These are phyloP conservation scores for Dipodascopsis uninucleata DNA, from an alignment of 805 yeast genomes.

Conservation along the genomic window DNA sequence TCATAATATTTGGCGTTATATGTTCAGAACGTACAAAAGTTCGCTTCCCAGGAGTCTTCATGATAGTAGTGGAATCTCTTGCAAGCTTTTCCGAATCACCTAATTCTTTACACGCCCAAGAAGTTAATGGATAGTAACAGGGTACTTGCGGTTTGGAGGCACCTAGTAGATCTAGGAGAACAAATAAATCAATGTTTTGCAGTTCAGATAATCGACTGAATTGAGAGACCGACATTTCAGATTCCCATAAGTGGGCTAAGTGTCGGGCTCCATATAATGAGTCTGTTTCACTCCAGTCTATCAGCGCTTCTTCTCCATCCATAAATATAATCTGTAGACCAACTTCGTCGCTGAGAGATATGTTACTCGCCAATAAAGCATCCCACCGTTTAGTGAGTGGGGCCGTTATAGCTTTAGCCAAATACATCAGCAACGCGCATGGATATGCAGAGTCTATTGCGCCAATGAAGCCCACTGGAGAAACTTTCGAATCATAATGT, in stretches of 20 bases:
- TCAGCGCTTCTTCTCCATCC: slow-evolving; percentile 62
- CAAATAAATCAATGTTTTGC: slow-evolving; percentile 43
- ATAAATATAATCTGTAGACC: slow-evolving; percentile 52
- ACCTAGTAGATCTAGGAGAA: slow-evolving; percentile 53
- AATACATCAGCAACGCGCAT: slow-evolving; percentile 49
- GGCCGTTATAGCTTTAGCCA: slow-evolving; percentile 38
- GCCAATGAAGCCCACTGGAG: slow-evolving; percentile 55
- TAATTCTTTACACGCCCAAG: slow-evolving; percentile 40
- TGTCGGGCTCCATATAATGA: slow-evolving; percentile 56
- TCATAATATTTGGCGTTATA: slow-evolving; percentile 12
- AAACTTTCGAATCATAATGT: slow-evolving; percentile 51
- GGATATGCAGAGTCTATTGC: slow-evolving; percentile 60
- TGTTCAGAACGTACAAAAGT: slow-evolving; percentile 7
- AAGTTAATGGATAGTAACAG: slow-evolving; percentile 46
- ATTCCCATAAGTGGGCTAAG: slow-evolving; percentile 43
- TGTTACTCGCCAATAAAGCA: neutral
- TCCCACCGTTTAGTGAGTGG: slow-evolving; percentile 30
- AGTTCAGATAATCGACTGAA: slow-evolving; percentile 29
- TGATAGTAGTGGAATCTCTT: slow-evolving; percentile 19
- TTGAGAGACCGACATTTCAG: slow-evolving; percentile 24
- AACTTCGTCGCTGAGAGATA: slow-evolving; percentile 1
- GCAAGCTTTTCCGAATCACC: slow-evolving; percentile 38
- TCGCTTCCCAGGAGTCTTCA: neutral
- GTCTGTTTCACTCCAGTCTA: slow-evolving; percentile 49
- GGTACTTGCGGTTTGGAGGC: slow-evolving; percentile 36